These are phyloP conservation scores for Saraca asoca DNA, from an alignment of 331 rosid species.

Conservation along the genomic window DNA sequence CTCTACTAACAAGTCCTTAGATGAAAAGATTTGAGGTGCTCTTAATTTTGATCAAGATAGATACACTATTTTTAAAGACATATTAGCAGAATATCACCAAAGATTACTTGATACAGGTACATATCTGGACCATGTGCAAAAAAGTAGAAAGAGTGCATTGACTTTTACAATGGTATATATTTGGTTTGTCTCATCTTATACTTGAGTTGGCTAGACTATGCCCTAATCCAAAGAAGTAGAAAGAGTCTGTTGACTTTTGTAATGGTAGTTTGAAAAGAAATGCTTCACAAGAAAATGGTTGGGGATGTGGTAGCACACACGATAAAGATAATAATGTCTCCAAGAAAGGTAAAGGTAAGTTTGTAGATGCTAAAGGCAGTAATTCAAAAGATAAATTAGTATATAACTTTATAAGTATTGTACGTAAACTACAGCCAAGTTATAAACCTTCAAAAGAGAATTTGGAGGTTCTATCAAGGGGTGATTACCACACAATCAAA, in stretches of 20 bases:
- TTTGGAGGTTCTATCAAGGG: slow-evolving; percentile 69
- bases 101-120: slow-evolving; percentile 66
- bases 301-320: slow-evolving; percentile 33
- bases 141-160: no score
- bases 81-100: slow-evolving; percentile 84
- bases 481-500: slow-evolving; percentile 62
- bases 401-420: slow-evolving; percentile 63
- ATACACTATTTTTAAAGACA: no score
- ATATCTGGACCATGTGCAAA: slow-evolving; percentile 72
- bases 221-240: slow-evolving; percentile 65
- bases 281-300: slow-evolving; percentile 43
- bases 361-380: slow-evolving; percentile 41
- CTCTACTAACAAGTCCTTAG: slow-evolving; percentile 85
- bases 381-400: slow-evolving; percentile 48
- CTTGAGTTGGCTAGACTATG: slow-evolving; percentile 80
- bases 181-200: slow-evolving; percentile 84
- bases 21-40: slow-evolving; percentile 77
- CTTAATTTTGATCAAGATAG: slow-evolving; percentile 83
- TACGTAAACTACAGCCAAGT: slow-evolving; percentile 72
- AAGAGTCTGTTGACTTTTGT: slow-evolving; percentile 69
- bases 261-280: slow-evolving; percentile 52
- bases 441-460: slow-evolving; percentile 59
- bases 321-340: slow-evolving; percentile 45
- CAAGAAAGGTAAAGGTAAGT: slow-evolving; percentile 79
- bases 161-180: no score